These are phyloP conservation scores for Aspergillus quadricinctus DNA, from an alignment of 2,329 filamentous ascomycete species.

Conservation along the genomic window DNA sequence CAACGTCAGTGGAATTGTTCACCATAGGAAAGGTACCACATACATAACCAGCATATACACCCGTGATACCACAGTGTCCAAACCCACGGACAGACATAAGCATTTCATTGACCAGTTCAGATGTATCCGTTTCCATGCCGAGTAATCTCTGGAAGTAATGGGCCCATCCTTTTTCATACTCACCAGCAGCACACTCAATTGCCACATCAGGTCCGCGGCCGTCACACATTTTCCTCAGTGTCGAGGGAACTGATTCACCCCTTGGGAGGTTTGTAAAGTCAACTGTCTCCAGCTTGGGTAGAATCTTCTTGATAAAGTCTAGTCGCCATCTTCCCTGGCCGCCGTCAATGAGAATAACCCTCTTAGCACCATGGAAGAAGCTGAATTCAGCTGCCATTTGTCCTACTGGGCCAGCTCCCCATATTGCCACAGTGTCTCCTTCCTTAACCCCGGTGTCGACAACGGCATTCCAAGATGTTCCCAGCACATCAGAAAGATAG, in stretches of 20 bases:
- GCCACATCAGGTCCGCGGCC: conserved; percentile 67
- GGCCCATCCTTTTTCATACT: conserved; percentile 59
- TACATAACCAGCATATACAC: conserved; percentile 60
- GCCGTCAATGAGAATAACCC: conserved; percentile 75
- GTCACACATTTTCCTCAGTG: conserved; percentile 68
- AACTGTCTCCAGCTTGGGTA: conserved; percentile 62
- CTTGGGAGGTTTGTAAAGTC: conserved; percentile 64
- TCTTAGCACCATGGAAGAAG: conserved; percentile 65
- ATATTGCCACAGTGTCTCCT: conserved; percentile 74
- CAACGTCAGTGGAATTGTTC: neutral
- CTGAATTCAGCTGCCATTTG: conserved; percentile 69
- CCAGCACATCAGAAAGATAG: conserved; percentile 75
- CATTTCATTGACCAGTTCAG: conserved; percentile 55
- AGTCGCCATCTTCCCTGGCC: conserved; percentile 61
- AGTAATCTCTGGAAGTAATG: conserved; percentile 57
- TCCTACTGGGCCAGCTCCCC: conserved; percentile 82
- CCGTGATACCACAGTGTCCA: conserved; percentile 70
- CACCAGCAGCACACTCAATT: conserved; percentile 64
- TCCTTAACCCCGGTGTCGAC: conserved; percentile 78
- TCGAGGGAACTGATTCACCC: conserved; percentile 63
- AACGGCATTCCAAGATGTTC: conserved; percentile 78
- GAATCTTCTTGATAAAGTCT: conserved; percentile 61
- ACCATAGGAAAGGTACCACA: conserved; percentile 21
- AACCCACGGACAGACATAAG: conserved; percentile 52
- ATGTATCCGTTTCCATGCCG: conserved; percentile 79